Percentiles rank a stretch among this genome's conserved stretches.
Evolutionary conservation across 2,329 filamentous ascomycete genomes (phyloP).

Genomic region (Daldinia eschscholtzii): DNA sequence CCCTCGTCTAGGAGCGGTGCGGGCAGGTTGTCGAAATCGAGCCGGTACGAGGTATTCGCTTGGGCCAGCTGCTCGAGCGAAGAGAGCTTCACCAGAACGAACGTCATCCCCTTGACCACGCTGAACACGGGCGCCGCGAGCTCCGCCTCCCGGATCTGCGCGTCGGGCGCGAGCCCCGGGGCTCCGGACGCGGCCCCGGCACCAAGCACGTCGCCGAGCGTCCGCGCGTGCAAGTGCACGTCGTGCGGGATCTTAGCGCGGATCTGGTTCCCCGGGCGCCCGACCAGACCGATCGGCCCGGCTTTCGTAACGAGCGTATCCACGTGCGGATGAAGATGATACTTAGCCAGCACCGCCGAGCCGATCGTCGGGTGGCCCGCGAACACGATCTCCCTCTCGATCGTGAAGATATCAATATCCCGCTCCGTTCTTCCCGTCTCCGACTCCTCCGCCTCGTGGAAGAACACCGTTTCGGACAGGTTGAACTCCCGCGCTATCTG

Average conservation of each 20-base stretch:
- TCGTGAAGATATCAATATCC: slow-evolving; percentile 71
- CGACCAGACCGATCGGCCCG: slow-evolving; percentile 60
- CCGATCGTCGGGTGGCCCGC: slow-evolving; percentile 74
- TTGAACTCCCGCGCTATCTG: slow-evolving; percentile 73
- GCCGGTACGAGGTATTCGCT: slow-evolving; percentile 50
- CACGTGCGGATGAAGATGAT: slow-evolving; percentile 53
- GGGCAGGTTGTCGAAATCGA: slow-evolving; percentile 51
- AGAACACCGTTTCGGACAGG: slow-evolving; percentile 73
- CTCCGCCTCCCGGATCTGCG: slow-evolving; percentile 47
- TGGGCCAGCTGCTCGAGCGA: slow-evolving; percentile 68
- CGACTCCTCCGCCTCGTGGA: slow-evolving; percentile 61
- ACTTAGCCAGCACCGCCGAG: slow-evolving; percentile 63
- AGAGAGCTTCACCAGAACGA: slow-evolving; percentile 73
- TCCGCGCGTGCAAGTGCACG: slow-evolving; percentile 69
- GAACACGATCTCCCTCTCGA: slow-evolving; percentile 68
- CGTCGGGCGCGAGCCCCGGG: slow-evolving; percentile 43
- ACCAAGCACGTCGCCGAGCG: slow-evolving; percentile 53
- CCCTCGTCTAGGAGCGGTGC: slow-evolving; percentile 62
- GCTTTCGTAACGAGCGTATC: slow-evolving; percentile 67
- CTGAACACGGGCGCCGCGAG: slow-evolving; percentile 64
- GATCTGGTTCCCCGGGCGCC: slow-evolving; percentile 52
- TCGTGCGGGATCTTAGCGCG: slow-evolving; percentile 76
- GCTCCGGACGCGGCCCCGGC: not conserved
- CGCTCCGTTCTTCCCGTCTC: slow-evolving; percentile 48
- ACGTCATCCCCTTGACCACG: slow-evolving; percentile 81